Evolutionary conservation across 345 rosid genomes (phyloP), one percentile per base, ranked within the genome.

Genomic region (Citrus trifoliata): DNA sequence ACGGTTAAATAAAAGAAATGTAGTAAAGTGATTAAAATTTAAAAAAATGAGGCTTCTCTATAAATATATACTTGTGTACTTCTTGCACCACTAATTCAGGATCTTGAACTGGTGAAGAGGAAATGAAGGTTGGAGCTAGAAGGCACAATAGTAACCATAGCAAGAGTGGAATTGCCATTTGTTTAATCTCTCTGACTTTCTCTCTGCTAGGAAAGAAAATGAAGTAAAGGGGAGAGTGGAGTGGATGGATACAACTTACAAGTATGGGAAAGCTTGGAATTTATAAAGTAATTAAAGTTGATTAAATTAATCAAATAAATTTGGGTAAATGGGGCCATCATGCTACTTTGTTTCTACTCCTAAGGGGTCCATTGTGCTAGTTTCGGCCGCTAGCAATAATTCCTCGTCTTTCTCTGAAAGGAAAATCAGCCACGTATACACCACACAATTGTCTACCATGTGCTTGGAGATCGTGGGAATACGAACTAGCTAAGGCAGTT

Each of bases 81-180:
- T 90, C 85, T 70, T 84, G 79, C 22, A 85, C 92, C 3, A 90
- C 85, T 38, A 77, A 67, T 68, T 90, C 94, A 16, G 91, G 92
- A 76, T 89, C 84, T 65, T 83, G 83, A 78, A 87, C 84, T 1
- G 86, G 87, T 28, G 93, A 76, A 62, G 89, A 83, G 76, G 76
- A 75, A 79, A 78, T 78, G 81, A 82, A 80, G 81, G 73, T 14
- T 32, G 88, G 89, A 86, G 81, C 58, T 0, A 80, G 38, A 22
- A 81, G 85, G 35, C 60, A 64, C 25, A 79, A 40, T 67, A 71
- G 32, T 1, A 59, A 21, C 27, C 13, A 37, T 21, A 78, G 70
- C 64, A 61, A 53, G 1, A 71, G 24, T 37, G 32, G 78, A 22
- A 73, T 32, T 67, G 78, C 61, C 85, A 85, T 82, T 67, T 3